Evolutionary conservation across 2,329 filamentous ascomycete genomes (phyloP).

Genomic region (Fusarium mangiferae): DNA sequence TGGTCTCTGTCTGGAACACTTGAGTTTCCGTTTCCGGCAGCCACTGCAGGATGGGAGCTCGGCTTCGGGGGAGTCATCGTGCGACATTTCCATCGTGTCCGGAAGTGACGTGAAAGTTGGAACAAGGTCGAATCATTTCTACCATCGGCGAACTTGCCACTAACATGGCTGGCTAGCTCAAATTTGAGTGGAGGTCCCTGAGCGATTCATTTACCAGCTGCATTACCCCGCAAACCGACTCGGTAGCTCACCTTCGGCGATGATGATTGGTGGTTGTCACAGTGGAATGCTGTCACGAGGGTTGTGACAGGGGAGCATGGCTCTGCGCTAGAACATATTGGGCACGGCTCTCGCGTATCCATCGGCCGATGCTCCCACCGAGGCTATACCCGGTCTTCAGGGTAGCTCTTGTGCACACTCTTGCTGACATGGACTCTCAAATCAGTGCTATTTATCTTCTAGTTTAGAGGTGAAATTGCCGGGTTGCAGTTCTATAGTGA

Average conservation of each 20-base stretch:
- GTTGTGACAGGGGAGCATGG: not conserved
- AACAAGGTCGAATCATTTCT: not conserved
- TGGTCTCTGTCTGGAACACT: constrained; percentile 22
- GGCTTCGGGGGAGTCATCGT: constrained; percentile 8
- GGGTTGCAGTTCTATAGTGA: too few species aligned
- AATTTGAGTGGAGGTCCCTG: not conserved
- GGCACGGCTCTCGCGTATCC: not conserved
- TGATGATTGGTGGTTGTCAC: not conserved
- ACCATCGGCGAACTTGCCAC: not conserved
- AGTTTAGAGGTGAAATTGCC: not conserved
- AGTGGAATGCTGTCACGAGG: not conserved
- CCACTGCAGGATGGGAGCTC: constrained; percentile 19
- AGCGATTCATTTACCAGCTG: not conserved
- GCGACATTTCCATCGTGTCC: not conserved
- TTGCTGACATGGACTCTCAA: not conserved
- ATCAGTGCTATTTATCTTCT: not conserved
- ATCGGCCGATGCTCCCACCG: not conserved
- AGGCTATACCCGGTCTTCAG: not conserved
- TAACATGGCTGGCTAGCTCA: not conserved
- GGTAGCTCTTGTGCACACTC: not conserved
- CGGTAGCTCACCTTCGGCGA: too few species aligned
- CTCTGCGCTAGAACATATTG: not conserved
- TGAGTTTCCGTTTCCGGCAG: constrained; percentile 28
- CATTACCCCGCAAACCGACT: not conserved
- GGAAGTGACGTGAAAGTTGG: not conserved